Conservation (phyloP, 2,329 filamentous ascomycete genomes). For the Hypomyces rosellus region DNA sequence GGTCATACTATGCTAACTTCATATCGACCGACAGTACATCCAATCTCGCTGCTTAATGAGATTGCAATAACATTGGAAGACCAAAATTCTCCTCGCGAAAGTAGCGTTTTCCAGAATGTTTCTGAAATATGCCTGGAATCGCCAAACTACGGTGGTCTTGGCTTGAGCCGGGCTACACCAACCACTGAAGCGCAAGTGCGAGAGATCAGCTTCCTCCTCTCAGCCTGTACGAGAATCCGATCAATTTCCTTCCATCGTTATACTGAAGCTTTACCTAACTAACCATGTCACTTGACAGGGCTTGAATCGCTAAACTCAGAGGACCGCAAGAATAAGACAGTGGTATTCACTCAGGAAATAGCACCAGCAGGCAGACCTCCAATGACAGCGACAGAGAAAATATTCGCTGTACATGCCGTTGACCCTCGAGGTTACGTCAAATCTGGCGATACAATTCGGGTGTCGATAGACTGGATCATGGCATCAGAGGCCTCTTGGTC, state of each 20-base stretch:
- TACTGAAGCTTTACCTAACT: too few species aligned
- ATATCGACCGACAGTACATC: background rate
- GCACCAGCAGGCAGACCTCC: conserved; percentile 14
- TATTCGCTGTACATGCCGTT: conserved; percentile 38
- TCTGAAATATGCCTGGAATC: conserved; percentile 3
- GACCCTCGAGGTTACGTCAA: conserved; percentile 25
- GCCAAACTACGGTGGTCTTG: conserved; percentile 9
- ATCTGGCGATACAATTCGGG: conserved; percentile 34
- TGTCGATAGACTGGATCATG: conserved; percentile 41
- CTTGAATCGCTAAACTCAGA: conserved; percentile 7
- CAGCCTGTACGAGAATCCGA: background rate
- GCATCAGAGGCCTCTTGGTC: conserved; percentile 37
- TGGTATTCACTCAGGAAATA: background rate
- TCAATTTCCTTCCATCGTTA: too few species aligned
- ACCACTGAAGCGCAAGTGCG: background rate
- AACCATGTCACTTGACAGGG: background rate
- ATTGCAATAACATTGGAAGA: background rate
- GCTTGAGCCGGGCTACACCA: background rate
- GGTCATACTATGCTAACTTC: too few species aligned
- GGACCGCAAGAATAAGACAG: background rate
- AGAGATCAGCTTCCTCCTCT: conserved; percentile 7
- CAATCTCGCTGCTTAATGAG: background rate
- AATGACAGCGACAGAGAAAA: conserved; percentile 40
- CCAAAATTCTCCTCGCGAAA: background rate
- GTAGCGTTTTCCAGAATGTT: background rate